A percentile compares a stretch with the other conserved stretches of the same genome.
These are phyloP conservation scores for Cnidoscolus chayamansa DNA, from an alignment of 441 rosid species.

Conservation along the genomic window DNA sequence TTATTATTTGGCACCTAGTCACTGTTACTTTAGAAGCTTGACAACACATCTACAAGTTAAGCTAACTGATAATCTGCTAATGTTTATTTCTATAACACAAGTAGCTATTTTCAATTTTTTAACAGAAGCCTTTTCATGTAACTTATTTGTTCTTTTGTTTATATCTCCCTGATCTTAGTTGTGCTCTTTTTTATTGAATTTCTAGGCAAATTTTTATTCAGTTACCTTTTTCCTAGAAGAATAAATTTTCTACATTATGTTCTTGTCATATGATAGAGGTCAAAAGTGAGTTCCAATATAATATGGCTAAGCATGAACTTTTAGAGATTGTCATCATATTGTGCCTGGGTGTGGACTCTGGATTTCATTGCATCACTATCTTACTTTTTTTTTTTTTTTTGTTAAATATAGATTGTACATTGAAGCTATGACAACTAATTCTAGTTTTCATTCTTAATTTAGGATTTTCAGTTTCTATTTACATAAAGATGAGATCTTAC, in stretches of 20 bases:
- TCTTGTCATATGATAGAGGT: background rate
- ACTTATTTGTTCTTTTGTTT: background rate
- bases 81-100: background rate
- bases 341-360: background rate
- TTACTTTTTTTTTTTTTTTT: background rate
- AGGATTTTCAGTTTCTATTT: background rate
- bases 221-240: background rate
- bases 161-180: background rate
- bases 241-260: background rate
- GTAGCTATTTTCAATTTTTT: background rate
- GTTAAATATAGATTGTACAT: background rate
- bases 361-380: background rate
- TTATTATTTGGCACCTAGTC: background rate
- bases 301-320: background rate
- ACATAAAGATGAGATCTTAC: conserved; percentile 7
- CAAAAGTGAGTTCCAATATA: background rate
- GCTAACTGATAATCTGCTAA: background rate
- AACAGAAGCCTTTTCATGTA: too few relatives aligned
- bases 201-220: background rate
- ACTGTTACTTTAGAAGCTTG: background rate
- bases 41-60: background rate
- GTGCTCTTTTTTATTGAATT: background rate
- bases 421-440: background rate
- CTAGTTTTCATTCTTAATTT: background rate
- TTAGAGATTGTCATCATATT: background rate